phyloP scores from a whole-genome alignment of 164 flowering plant genomes.

The Chloranthus sessilifolius region DNA sequence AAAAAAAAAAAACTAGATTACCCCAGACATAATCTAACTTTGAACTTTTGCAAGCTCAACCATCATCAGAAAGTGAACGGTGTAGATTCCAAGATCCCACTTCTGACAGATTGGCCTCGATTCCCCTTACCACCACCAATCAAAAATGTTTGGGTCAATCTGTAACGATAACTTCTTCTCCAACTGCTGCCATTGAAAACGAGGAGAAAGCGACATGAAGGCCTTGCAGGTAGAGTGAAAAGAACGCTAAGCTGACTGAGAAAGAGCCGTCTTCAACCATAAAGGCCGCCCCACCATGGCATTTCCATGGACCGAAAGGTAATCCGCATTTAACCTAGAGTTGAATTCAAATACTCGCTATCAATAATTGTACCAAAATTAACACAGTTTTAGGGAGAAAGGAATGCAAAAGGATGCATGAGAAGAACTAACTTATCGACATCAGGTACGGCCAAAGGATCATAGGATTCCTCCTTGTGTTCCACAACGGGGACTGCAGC shows the following conservation, averaged over 20 bases:
- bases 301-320: slow-evolving; percentile 66
- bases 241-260: slow-evolving; percentile 34
- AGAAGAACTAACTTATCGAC: slow-evolving; percentile 66
- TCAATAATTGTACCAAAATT: not conserved
- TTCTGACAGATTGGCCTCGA: too few relatives aligned
- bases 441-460: slow-evolving; percentile 89
- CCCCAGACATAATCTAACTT: too few relatives aligned
- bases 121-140: too few relatives aligned
- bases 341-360: slow-evolving; percentile 1
- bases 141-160: too few relatives aligned
- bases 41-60: too few relatives aligned
- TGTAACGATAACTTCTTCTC: too few relatives aligned
- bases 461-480: slow-evolving; percentile 64
- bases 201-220: too few relatives aligned
- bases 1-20: too few relatives aligned
- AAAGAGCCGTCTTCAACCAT: slow-evolving; percentile 56
- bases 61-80: too few relatives aligned
- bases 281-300: slow-evolving; percentile 78
- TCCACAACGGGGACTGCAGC: slow-evolving; percentile 50
- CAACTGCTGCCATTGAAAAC: too few relatives aligned
- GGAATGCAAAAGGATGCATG: not conserved
- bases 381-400: not conserved
- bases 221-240: too few relatives aligned
- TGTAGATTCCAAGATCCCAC: too few relatives aligned
- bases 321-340: slow-evolving; percentile 74